Conservation (phyloP, 2,329 filamentous ascomycete genomes). For the Cytospora chrysosperma region DNA sequence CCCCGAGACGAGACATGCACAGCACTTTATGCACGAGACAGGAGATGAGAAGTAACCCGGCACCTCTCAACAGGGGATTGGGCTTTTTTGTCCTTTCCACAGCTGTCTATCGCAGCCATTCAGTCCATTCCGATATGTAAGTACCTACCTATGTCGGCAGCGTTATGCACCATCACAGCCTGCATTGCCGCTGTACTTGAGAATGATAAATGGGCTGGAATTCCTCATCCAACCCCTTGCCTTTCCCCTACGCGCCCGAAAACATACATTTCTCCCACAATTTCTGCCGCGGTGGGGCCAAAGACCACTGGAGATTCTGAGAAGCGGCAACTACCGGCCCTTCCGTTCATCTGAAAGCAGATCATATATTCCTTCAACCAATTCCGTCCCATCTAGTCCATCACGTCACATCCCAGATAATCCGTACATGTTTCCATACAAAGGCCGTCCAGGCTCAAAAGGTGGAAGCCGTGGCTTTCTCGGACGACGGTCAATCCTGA, state of each 20-base stretch:
- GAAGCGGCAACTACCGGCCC: neutral
- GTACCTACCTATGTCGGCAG: neutral
- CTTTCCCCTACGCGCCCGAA: constrained; percentile 10
- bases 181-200: neutral
- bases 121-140: neutral
- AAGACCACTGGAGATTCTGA: neutral
- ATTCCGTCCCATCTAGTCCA: constrained; percentile 14
- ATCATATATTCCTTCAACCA: neutral
- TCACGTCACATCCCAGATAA: constrained; percentile 4
- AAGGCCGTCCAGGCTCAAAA: constrained; percentile 9
- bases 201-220: neutral
- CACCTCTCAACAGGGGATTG: constrained; percentile 5
- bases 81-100: constrained; percentile 7
- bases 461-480: neutral
- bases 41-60: too few relatives aligned
- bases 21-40: too few relatives aligned
- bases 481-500: constrained; percentile 6
- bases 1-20: neutral
- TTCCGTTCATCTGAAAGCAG: neutral
- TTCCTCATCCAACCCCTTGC: neutral
- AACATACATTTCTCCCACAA: neutral
- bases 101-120: constrained; percentile 13
- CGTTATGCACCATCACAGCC: neutral
- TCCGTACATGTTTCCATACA: constrained; percentile 20
- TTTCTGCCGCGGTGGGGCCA: neutral